Evolutionary conservation across 441 rosid species (phyloP), one percentile per base, ranked within the genome.

Genomic region (Brassica balearica): DNA sequence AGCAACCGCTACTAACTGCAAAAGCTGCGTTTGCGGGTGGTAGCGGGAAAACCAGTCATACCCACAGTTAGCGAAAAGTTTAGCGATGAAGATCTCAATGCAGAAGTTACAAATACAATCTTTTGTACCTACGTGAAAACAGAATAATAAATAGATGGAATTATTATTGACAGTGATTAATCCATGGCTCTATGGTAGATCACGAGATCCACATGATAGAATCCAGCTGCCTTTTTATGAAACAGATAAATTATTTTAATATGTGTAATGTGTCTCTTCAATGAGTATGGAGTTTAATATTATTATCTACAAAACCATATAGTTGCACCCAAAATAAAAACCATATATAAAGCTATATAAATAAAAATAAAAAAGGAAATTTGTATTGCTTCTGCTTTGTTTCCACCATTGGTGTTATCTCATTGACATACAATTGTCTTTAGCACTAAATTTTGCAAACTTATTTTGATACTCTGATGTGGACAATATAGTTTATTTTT

Each of bases 151-250:
- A 80, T 80, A 70, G 34, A 71, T 48, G n/a, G 80, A 80, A 80
- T 80, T 80, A 75, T 75, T 75, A 65, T 80, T 75, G 83, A 80
- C 75, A 71, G 83, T 71, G 69, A 75, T 79, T 69, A 79, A 79
- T 55, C 75, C 41, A 36, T 77, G 76, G 29, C 76, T 59, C 81
- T 73, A 12, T 75, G 83, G 83, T 75, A 71, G 80, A 70, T 75
- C 80, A 80, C 83, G 83, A 80, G 83, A 80, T 80, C 80, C 83
- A 80, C 80, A 80, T 80, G 83, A 75, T 75, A 75, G 76, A 80
- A 75, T 80, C 83, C 83, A 79, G 65, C 80, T 75, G 76, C 51
- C 63, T 75, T 79, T 71, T 63, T 65, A 65, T 48, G 55, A 43
- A 58, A 55, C 8, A 73, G 34, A 43, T 43, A 14, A 14, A n/a